These are phyloP conservation scores for Scedosporium minutisporum DNA, from an alignment of 2,329 filamentous ascomycete species.

Conservation along the genomic window DNA sequence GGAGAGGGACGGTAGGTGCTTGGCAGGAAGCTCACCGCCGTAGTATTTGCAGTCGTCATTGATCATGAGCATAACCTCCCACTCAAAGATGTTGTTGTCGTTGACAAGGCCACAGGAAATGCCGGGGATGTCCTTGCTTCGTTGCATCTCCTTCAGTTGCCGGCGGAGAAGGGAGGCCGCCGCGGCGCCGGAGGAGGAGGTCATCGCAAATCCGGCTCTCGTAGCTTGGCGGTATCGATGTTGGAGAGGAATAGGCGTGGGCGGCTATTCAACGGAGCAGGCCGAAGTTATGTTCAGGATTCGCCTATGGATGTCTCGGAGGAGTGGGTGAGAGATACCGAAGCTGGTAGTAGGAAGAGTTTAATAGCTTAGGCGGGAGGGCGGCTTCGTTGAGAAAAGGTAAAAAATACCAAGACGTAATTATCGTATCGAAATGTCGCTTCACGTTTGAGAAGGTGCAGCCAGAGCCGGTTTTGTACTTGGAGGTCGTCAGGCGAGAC, in stretches of 20 bases:
- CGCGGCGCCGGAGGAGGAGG: constrained; percentile 38
- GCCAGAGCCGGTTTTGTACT: not conserved
- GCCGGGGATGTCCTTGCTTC: constrained; percentile 80
- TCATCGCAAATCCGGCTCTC: constrained; percentile 18
- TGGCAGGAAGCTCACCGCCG: constrained; percentile 52
- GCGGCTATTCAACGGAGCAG: not conserved
- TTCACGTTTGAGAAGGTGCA: not conserved
- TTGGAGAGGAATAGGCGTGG: not conserved
- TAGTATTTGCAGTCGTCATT: constrained; percentile 90
- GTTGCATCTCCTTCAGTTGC: constrained; percentile 92
- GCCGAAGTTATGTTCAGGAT: no score
- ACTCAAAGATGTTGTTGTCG: constrained; percentile 85
- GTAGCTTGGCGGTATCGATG: not conserved
- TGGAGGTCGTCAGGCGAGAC: not conserved
- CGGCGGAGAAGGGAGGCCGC: constrained; percentile 67
- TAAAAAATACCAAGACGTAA: no score
- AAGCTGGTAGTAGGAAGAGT: no score
- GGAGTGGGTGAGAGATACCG: no score
- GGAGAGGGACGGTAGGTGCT: not conserved
- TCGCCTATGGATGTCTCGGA: no score
- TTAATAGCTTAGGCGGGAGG: no score
- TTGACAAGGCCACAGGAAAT: constrained; percentile 86
- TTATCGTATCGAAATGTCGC: no score
- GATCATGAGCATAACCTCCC: constrained; percentile 99
- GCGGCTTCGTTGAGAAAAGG: no score